Conservation (phyloP, 331 rosid species). For the Arachis monticola region DNA sequence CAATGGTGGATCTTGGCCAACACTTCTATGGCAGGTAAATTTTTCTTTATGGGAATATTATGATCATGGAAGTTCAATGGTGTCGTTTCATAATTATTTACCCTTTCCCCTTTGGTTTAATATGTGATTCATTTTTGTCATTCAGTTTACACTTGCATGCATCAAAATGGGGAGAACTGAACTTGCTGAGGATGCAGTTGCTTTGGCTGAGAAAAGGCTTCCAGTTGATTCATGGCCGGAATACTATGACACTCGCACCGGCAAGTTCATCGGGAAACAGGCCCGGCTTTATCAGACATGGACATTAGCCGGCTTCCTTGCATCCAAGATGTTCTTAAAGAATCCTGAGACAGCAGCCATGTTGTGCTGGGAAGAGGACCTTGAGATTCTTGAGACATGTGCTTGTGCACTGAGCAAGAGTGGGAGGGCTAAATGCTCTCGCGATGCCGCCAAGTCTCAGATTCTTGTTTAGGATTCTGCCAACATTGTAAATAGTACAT, state of each 20-base stretch:
- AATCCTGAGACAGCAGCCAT: slow-evolving; percentile 78
- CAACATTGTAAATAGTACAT: slow-evolving; percentile 8
- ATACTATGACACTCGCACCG: slow-evolving; percentile 85
- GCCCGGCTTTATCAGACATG: slow-evolving; percentile 84
- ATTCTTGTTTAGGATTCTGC: slow-evolving; percentile 56
- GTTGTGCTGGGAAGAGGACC: slow-evolving; percentile 89
- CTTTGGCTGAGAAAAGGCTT: slow-evolving; percentile 80
- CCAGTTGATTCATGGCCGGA: slow-evolving; percentile 86
- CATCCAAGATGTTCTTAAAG: slow-evolving; percentile 88
- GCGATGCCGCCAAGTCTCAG: slow-evolving; percentile 86
- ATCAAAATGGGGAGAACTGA: slow-evolving; percentile 82
- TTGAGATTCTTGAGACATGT: slow-evolving; percentile 85
- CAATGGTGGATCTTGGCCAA: slow-evolving; percentile 99
- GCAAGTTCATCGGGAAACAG: slow-evolving; percentile 90
- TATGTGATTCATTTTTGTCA: slow-evolving; percentile 2
- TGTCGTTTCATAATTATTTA: no score
- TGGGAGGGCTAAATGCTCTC: slow-evolving; percentile 80
- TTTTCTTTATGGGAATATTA: no score
- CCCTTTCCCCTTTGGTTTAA: no score
- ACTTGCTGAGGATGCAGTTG: slow-evolving; percentile 78
- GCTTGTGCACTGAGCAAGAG: slow-evolving; percentile 82
- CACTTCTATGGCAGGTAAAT: slow-evolving; percentile 95
- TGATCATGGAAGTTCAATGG: not conserved
- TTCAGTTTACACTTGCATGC: slow-evolving; percentile 93
- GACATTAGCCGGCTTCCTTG: slow-evolving; percentile 90